Evolutionary conservation across 306 rosid species (phyloP).

Genomic region (Castanea sativa): DNA sequence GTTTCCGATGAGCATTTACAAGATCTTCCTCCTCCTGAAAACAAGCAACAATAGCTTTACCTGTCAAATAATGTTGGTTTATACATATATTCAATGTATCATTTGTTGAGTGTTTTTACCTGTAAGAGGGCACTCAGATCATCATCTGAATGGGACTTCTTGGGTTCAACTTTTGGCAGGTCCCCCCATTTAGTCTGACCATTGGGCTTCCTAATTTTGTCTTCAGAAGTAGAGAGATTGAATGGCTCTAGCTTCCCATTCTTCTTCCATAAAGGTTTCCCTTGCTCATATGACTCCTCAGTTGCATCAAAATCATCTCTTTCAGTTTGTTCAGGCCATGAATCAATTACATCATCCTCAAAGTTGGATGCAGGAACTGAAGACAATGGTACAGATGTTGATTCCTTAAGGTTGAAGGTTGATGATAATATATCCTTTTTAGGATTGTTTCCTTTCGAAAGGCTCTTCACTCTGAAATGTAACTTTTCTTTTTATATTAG

Average conservation of each 20-base stretch:
- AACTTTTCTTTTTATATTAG: slow-evolving; percentile 24
- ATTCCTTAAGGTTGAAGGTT: slow-evolving; percentile 73
- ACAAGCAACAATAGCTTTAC: slow-evolving; percentile 14
- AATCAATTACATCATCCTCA: slow-evolving; percentile 53
- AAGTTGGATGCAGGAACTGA: slow-evolving; percentile 51
- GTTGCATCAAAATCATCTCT: slow-evolving; percentile 65
- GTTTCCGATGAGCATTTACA: slow-evolving; percentile 93
- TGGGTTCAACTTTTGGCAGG: slow-evolving; percentile 61
- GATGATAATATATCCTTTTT: slow-evolving; percentile 80
- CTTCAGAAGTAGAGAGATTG: slow-evolving; percentile 45
- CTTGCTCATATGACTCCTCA: slow-evolving; percentile 70
- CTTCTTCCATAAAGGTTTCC: slow-evolving; percentile 72
- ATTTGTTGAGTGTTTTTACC: slow-evolving; percentile 40
- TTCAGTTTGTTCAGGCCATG: slow-evolving; percentile 66
- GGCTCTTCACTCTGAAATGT: slow-evolving; percentile 81
- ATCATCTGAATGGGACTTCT: slow-evolving; percentile 55
- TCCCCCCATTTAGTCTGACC: slow-evolving; percentile 74
- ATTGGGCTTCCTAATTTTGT: slow-evolving; percentile 61
- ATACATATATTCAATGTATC: not conserved
- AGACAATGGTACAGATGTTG: slow-evolving; percentile 73
- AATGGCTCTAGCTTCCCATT: slow-evolving; percentile 65
- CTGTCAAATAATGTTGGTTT: not conserved
- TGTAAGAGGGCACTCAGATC: slow-evolving; percentile 86
- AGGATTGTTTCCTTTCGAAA: slow-evolving; percentile 78
- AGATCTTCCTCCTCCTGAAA: slow-evolving; percentile 98